Conservation (phyloP, 2,329 filamentous ascomycete species). For the Penicillium paneum region DNA sequence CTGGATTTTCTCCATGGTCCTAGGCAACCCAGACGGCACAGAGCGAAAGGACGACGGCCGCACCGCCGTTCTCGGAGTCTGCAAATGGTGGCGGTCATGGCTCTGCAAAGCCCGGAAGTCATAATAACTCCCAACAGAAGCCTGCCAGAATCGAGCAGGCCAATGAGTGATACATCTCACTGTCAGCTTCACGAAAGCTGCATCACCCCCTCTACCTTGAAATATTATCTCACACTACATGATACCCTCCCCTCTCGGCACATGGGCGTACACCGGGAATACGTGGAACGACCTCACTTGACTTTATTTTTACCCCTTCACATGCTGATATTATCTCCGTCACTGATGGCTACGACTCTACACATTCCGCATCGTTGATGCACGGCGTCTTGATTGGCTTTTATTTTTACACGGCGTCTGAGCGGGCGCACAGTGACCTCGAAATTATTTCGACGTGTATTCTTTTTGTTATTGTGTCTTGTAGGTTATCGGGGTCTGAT, state of each 20-base stretch:
- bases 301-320: slow-evolving; percentile 7
- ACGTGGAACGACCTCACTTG: slow-evolving; percentile 14
- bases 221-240: slow-evolving; percentile 5
- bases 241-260: slow-evolving; percentile 3
- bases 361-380: slow-evolving; percentile 12
- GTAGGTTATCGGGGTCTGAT: slow-evolving; percentile 9
- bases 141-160: background rate
- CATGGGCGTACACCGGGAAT: background rate
- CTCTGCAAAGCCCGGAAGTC: slow-evolving; percentile 38
- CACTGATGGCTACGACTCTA: slow-evolving; percentile 11
- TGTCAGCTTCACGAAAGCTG: background rate
- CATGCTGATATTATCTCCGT: slow-evolving; percentile 13
- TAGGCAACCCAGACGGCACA: slow-evolving; percentile 61
- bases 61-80: slow-evolving; percentile 57
- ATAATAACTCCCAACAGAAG: slow-evolving; percentile 2
- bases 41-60: slow-evolving; percentile 60
- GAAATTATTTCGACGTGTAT: background rate
- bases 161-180: background rate
- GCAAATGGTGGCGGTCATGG: slow-evolving; percentile 61
- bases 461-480: slow-evolving; percentile 6
- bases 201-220: background rate
- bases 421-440: slow-evolving; percentile 3
- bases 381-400: slow-evolving; percentile 10
- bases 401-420: slow-evolving; percentile 11
- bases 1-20: slow-evolving; percentile 59